Percentiles rank a stretch among this genome's conserved stretches.
Evolutionary conservation across 2,329 filamentous ascomycete genomes (phyloP).

Genomic region (Verticillium alfalfae): DNA sequence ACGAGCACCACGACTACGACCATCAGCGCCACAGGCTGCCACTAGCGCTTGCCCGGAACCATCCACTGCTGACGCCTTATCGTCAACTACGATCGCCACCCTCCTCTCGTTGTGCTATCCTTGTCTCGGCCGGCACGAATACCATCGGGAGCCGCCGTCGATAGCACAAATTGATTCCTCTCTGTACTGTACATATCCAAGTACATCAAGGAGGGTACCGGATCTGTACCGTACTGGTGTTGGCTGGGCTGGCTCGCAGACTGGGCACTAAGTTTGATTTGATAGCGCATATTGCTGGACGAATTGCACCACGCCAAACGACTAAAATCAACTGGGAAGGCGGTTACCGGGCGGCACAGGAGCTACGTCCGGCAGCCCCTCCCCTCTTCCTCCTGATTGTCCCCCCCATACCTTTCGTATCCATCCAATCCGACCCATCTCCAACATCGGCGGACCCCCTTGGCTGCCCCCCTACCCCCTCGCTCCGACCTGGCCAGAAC

Average conservation of each 20-base stretch:
- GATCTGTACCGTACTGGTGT: neutral
- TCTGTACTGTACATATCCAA: neutral
- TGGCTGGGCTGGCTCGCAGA: neutral
- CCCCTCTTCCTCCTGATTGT: neutral
- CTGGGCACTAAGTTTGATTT: neutral
- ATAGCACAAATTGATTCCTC: neutral
- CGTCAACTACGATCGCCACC: neutral
- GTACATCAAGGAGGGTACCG: neutral
- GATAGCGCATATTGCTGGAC: neutral
- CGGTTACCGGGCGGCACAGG: neutral
- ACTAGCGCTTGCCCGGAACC: neutral
- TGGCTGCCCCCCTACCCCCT: neutral
- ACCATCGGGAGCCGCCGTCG: neutral
- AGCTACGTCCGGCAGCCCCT: neutral
- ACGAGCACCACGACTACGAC: neutral
- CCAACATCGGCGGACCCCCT: neutral
- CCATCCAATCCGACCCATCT: neutral
- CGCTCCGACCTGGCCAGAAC: neutral
- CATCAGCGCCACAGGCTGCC: neutral
- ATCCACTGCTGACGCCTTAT: neutral
- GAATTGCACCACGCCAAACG: neutral
- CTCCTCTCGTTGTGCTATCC: neutral
- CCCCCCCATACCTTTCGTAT: neutral
- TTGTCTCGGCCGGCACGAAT: neutral
- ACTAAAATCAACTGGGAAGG: neutral